Conservation (phyloP, 164 flowering plant species). For the Amborella trichopoda region DNA sequence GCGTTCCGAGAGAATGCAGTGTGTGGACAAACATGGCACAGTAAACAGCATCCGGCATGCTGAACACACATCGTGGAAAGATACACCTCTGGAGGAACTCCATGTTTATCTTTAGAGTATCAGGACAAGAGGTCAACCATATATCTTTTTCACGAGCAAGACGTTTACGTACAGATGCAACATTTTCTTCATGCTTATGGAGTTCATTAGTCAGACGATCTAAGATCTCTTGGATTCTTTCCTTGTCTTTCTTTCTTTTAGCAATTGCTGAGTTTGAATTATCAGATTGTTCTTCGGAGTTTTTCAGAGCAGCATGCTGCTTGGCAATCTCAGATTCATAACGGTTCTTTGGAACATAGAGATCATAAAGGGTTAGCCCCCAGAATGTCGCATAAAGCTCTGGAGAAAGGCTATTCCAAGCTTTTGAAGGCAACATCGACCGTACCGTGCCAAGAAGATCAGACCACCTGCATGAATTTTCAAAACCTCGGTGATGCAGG, state of each 20-base stretch:
- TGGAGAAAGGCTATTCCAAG: constrained; percentile 99
- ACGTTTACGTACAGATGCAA: constrained; percentile 71
- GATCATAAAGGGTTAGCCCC: constrained; percentile 98
- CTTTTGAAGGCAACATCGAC: constrained; percentile 83
- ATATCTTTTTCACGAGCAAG: constrained; percentile 88
- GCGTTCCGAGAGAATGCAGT: constrained; percentile 95
- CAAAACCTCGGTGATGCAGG: no score
- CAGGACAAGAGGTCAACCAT: constrained; percentile 96
- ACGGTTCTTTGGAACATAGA: constrained; percentile 80
- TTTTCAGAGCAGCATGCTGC: constrained; percentile 86
- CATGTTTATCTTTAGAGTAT: constrained; percentile 95
- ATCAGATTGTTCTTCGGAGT: constrained; percentile 91
- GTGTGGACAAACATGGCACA: constrained; percentile 95
- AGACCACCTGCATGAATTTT: constrained; percentile 97
- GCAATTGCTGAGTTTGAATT: constrained; percentile 91
- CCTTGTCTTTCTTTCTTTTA: constrained; percentile 95
- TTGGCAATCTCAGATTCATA: constrained; percentile 85
- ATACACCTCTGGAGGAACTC: constrained; percentile 99
- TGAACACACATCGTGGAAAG: constrained; percentile 93
- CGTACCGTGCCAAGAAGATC: constrained; percentile 75
- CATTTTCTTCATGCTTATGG: constrained; percentile 82
- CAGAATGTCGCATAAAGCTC: constrained; percentile 97
- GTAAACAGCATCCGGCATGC: constrained; percentile 97
- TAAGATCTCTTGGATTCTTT: constrained; percentile 89
- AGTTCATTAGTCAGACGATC: constrained; percentile 78